A percentile compares a stretch with the other conserved stretches of the same genome.
Evolutionary conservation across 148 eudicot genomes (phyloP).

Genomic region (Camellia japonica): DNA sequence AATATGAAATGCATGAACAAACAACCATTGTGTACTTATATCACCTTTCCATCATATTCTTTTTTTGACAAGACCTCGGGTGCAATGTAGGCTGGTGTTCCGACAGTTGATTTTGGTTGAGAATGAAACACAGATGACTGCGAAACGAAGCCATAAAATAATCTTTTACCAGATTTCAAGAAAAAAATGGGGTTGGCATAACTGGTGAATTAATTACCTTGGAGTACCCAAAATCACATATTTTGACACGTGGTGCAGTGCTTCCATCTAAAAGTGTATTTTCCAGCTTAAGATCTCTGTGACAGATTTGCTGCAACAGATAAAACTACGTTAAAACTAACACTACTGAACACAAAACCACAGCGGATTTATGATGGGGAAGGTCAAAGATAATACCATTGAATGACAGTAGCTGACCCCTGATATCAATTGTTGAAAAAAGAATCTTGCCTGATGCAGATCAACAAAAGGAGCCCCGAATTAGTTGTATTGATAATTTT

Average conservation of each 20-base stretch:
- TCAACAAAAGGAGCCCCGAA: background rate
- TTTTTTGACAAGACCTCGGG: slow-evolving; percentile 46
- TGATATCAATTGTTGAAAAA: slow-evolving; percentile 65
- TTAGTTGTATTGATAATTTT: background rate
- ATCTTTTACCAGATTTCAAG: background rate
- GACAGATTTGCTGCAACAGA: slow-evolving; percentile 54
- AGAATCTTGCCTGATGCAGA: slow-evolving; percentile 49
- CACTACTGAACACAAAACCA: background rate
- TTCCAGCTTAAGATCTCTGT: slow-evolving; percentile 73
- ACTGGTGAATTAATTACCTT: slow-evolving; percentile 34
- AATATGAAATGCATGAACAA: background rate
- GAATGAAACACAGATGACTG: slow-evolving; percentile 61
- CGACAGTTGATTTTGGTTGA: slow-evolving; percentile 55
- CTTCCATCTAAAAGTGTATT: slow-evolving; percentile 70
- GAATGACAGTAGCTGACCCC: slow-evolving; percentile 67
- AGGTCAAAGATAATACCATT: slow-evolving; percentile 33
- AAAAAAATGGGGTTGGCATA: background rate
- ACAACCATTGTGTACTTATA: background rate
- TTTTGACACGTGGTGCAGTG: slow-evolving; percentile 60
- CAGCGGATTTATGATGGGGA: background rate
- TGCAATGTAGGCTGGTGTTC: slow-evolving; percentile 55
- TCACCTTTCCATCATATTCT: slow-evolving; percentile 69
- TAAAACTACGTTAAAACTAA: slow-evolving; percentile 2
- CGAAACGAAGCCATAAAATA: slow-evolving; percentile 6
- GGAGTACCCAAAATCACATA: slow-evolving; percentile 78